These are phyloP conservation scores for Xanthoconium separans DNA, from an alignment of 1,284 basidiomycete species.

Conservation along the genomic window DNA sequence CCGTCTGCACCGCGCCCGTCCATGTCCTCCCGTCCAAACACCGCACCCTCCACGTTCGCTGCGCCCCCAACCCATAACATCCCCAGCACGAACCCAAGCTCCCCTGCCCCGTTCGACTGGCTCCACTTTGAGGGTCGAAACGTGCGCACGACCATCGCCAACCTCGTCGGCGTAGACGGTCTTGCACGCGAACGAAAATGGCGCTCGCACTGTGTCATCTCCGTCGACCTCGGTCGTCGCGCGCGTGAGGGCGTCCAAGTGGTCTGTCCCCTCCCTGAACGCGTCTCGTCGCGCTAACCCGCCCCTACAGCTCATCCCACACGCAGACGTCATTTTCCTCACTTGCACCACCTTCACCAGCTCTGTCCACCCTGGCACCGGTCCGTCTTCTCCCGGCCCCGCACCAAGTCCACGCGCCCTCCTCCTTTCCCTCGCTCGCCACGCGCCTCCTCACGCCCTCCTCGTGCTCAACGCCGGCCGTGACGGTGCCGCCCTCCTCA, in stretches of 20 bases:
- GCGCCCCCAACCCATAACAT: constrained; percentile 5
- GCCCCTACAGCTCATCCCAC: constrained; percentile 61
- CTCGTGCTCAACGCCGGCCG: constrained; percentile 77
- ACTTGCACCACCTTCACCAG: constrained; percentile 26
- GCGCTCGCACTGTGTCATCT: constrained; percentile 76
- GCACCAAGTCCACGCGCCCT: constrained; percentile 67
- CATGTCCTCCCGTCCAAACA: constrained; percentile 24
- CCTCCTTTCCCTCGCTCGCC: constrained; percentile 64
- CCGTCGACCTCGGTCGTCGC: constrained; percentile 69
- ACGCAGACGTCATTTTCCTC: constrained; percentile 74
- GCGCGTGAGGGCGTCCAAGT: constrained; percentile 76
- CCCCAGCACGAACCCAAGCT: constrained; percentile 44
- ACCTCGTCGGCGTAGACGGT: constrained; percentile 73
- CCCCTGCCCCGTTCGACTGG: constrained; percentile 79
- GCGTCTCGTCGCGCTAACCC: constrained; percentile 27
- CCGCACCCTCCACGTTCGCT: constrained; percentile 14
- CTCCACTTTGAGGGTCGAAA: constrained; percentile 77
- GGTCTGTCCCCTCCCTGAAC: constrained; percentile 38
- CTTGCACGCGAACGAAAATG: constrained; percentile 77
- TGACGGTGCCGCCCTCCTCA: constrained; percentile 74
- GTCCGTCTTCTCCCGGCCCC: constrained; percentile 52
- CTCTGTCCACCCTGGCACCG: constrained; percentile 17
- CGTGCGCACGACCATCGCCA: constrained; percentile 71
- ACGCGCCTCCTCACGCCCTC: constrained; percentile 67
- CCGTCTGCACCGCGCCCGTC: constrained; percentile 31